These are phyloP conservation scores for Haplographium delicatum DNA, from an alignment of 495 filamentous ascomycete species.

Conservation along the genomic window DNA sequence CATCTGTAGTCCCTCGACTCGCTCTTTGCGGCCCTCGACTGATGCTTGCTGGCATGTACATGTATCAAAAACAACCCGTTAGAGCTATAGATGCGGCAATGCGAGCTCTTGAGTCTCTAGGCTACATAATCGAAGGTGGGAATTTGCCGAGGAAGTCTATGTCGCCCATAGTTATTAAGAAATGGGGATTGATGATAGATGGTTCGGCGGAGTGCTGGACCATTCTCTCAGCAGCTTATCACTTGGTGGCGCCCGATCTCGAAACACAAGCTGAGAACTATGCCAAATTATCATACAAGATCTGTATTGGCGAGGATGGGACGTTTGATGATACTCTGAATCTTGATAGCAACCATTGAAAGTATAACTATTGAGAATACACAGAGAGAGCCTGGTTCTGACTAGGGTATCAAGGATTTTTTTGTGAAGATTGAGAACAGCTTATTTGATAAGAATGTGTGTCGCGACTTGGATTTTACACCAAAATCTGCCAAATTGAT, in stretches of 20 bases:
- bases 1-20: slow-evolving; percentile 26
- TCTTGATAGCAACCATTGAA: too few relatives aligned
- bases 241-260: slow-evolving; percentile 26
- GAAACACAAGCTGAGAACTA: slow-evolving; percentile 28
- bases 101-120: slow-evolving; percentile 33
- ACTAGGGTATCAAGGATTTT: too few relatives aligned
- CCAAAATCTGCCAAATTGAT: too few relatives aligned
- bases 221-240: slow-evolving; percentile 29
- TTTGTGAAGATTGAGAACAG: too few relatives aligned
- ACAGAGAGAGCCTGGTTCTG: too few relatives aligned
- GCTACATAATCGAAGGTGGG: slow-evolving; percentile 37
- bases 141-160: not conserved
- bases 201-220: slow-evolving; percentile 33
- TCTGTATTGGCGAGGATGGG: slow-evolving; percentile 38
- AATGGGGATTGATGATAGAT: slow-evolving; percentile 37
- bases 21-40: slow-evolving; percentile 28
- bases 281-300: slow-evolving; percentile 34
- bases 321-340: slow-evolving; percentile 25
- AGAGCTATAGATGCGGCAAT: slow-evolving; percentile 30
- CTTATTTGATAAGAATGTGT: too few relatives aligned
- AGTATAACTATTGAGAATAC: too few relatives aligned
- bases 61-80: not conserved
- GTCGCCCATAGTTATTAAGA: slow-evolving; percentile 29
- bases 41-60: slow-evolving; percentile 25
- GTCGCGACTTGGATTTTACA: too few relatives aligned